Base-by-base conservation (phyloP, 1,284 basidiomycete species). In the Boletus hoseneyae region DNA sequence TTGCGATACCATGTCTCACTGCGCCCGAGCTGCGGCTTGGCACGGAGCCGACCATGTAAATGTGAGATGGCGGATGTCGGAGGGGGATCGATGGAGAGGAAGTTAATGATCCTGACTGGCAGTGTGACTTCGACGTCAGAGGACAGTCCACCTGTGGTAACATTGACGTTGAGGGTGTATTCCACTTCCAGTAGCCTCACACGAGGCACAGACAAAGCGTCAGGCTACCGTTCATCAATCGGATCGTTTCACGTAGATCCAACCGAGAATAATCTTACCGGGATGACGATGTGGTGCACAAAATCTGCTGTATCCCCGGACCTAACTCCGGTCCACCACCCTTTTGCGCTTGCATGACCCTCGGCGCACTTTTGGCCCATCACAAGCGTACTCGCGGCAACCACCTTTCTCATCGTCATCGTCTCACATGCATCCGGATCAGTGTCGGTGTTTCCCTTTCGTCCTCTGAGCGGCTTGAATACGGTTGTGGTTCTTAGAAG, bases 271-370 rank as follows among this genome's bases (percentile, higher is more conserved):
- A 44, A 11, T 70, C 85, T 70, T 65, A 94, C 92, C 16, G 93
- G 91, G 36, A 94, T 66, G 6, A 80, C 64, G 10, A 91, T 74
- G 40, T 73, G 78, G 71, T 86, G 79, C 44, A 77, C 74, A 65
- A 88, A 83, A 52, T 82, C 78, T 47, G 77, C 64, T 2, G 74
- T 72, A 56, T 86, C 81, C 1, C 82, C 82, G 6, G 85, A 72
- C 16, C 75, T 72, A 6, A 94, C 82, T 8, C 92, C 92, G 3
- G 82, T 77, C 91, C 92, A 95, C 87, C 90, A 93, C 0, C 90
- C 90, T 61, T 84, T 87, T 5, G 88, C 86, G 34, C 89, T 93
- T 6, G 88, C 86, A 61, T 80, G 76, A 2, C 86, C 85, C 56
- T 80, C 78, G 3, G 80, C 70, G 19, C 79, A 79, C 40, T 77